Conservation (phyloP, 2,329 filamentous ascomycete genomes). For the Colletotrichum brevisporum region DNA sequence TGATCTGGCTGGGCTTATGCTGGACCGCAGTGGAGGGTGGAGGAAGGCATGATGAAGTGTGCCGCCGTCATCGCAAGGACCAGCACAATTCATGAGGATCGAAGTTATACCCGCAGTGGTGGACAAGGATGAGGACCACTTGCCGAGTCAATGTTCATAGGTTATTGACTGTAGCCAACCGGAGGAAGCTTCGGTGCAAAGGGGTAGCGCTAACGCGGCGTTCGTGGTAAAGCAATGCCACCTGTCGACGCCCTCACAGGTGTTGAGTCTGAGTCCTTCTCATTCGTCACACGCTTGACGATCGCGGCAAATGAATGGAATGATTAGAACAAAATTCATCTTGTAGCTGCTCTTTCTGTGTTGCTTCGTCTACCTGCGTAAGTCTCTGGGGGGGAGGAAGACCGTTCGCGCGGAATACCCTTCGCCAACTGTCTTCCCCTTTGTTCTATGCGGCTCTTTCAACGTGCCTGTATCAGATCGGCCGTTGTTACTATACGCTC, state of each 20-base stretch:
- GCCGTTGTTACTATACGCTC: constrained; percentile 8
- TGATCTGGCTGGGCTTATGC: constrained; percentile 47
- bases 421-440: neutral
- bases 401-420: neutral
- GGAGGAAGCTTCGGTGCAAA: neutral
- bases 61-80: too few relatives aligned
- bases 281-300: too few relatives aligned
- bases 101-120: constrained; percentile 13
- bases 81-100: neutral
- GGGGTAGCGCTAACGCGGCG: too few relatives aligned
- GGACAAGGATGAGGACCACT: constrained; percentile 10
- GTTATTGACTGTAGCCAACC: neutral
- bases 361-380: constrained; percentile 13
- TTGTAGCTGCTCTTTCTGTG: constrained; percentile 21
- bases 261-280: neutral
- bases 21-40: neutral
- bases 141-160: constrained; percentile 1
- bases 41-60: neutral
- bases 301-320: neutral
- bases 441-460: constrained; percentile 14
- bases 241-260: too few relatives aligned
- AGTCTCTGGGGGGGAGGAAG: neutral
- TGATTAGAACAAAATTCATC: constrained; percentile 12
- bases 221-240: neutral
- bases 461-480: neutral